phyloP scores from a whole-genome alignment of 805 yeast species.

The Saccharomyces jurei region DNA sequence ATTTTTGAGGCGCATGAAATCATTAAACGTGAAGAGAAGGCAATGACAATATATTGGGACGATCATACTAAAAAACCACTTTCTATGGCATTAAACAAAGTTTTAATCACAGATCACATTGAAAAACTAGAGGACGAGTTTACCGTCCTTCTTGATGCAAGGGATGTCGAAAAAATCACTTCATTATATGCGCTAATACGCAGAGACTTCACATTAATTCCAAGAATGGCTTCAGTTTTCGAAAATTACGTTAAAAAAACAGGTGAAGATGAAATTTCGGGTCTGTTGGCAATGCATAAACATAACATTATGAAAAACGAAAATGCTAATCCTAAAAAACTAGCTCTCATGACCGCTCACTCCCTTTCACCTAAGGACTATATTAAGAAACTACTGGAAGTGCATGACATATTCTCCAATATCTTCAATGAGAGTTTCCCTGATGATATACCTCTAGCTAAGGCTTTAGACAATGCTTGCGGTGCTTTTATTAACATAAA shows the following conservation, averaged over 20 bases:
- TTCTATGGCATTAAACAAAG: slow-evolving; percentile 65
- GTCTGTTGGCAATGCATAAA: slow-evolving; percentile 17
- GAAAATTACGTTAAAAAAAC: slow-evolving; percentile 62
- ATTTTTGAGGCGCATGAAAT: slow-evolving; percentile 79
- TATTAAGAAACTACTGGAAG: slow-evolving; percentile 64
- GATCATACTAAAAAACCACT: slow-evolving; percentile 75
- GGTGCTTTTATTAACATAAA: slow-evolving; percentile 76
- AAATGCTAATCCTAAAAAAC: slow-evolving; percentile 29
- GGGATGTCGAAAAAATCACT: slow-evolving; percentile 53
- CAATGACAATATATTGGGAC: slow-evolving; percentile 74
- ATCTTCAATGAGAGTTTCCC: slow-evolving; percentile 38
- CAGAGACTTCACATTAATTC: slow-evolving; percentile 72
- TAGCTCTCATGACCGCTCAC: slow-evolving; percentile 34
- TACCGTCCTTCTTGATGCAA: slow-evolving; percentile 59
- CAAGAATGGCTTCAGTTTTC: slow-evolving; percentile 65
- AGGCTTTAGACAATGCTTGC: slow-evolving; percentile 85
- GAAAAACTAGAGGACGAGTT: slow-evolving; percentile 71
- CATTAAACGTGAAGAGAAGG: slow-evolving; percentile 71
- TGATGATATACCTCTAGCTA: slow-evolving; percentile 68
- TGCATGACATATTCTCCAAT: slow-evolving; percentile 51
- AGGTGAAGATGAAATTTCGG: slow-evolving; percentile 36
- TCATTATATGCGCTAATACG: slow-evolving; percentile 69
- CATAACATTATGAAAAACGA: slow-evolving; percentile 13
- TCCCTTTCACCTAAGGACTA: slow-evolving; percentile 56
- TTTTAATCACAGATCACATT: slow-evolving; percentile 73